phyloP scores from a whole-genome alignment of 768 basidiomycete species.

The Termitomyces eurrhizus region DNA sequence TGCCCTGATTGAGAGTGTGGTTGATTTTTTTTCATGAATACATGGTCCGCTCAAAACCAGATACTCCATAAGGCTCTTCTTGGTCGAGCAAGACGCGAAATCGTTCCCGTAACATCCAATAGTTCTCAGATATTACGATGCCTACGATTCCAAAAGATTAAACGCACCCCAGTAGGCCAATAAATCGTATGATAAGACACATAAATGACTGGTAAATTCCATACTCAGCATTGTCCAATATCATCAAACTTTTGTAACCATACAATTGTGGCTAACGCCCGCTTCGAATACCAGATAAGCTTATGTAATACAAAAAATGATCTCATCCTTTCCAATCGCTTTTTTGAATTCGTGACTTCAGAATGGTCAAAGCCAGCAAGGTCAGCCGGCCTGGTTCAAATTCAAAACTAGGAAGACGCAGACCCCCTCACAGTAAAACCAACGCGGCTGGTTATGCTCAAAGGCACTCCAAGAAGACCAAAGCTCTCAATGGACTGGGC shows the following conservation, averaged over 20 bases:
- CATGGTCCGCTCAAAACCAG: not conserved
- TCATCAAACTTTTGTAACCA: too few relatives aligned
- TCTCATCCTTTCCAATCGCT: not conserved
- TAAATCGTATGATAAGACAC: too few relatives aligned
- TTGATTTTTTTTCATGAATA: too few relatives aligned
- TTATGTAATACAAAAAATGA: slow-evolving; percentile 8
- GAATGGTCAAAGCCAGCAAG: slow-evolving; percentile 9
- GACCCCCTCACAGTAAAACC: slow-evolving; percentile 24
- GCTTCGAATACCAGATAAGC: not conserved
- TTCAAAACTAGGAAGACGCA: slow-evolving; percentile 15
- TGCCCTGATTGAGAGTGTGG: too few relatives aligned
- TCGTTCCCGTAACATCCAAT: too few relatives aligned
- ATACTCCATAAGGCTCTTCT: not conserved
- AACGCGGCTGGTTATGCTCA: slow-evolving; percentile 50
- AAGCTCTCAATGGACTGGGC: slow-evolving; percentile 23
- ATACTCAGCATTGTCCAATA: too few relatives aligned
- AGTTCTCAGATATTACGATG: too few relatives aligned
- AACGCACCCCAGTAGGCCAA: too few relatives aligned
- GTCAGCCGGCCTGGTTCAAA: slow-evolving; percentile 1
- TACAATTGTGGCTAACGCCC: too few relatives aligned
- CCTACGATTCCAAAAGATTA: too few relatives aligned
- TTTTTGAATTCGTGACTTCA: not conserved
- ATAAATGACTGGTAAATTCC: too few relatives aligned
- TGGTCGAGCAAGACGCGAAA: too few relatives aligned
- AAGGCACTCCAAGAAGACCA: slow-evolving; percentile 44